These are phyloP conservation scores for Phalaenopsis equestris DNA, from an alignment of 106 monocot species.

Conservation along the genomic window DNA sequence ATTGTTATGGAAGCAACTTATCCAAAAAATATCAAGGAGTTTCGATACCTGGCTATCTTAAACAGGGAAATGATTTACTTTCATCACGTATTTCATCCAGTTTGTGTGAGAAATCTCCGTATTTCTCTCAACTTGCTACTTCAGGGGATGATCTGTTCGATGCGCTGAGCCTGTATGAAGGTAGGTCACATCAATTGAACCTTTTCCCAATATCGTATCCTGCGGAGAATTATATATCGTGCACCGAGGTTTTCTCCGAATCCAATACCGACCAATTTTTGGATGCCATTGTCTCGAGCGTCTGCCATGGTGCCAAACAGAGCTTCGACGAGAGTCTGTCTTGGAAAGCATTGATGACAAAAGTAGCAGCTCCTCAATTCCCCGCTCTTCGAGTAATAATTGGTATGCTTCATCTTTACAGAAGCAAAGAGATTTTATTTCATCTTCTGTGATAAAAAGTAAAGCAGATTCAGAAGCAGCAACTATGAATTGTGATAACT, in stretches of 20 bases:
- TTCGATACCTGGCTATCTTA: conserved; percentile 4
- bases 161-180: conserved; percentile 30
- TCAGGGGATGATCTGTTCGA: conserved; percentile 61
- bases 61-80: conserved; percentile 12
- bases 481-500: conserved; percentile 19
- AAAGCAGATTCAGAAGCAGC: conserved; percentile 13
- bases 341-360: neutral
- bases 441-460: conserved; percentile 13
- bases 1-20: neutral
- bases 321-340: conserved; percentile 1
- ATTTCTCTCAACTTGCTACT: conserved; percentile 1
- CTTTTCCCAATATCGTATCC: conserved; percentile 21
- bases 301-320: neutral
- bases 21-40: conserved; percentile 9
- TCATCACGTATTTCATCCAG: conserved; percentile 6
- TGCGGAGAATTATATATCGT: conserved; percentile 19
- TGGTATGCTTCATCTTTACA: neutral
- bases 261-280: conserved; percentile 45
- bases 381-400: neutral
- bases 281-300: conserved; percentile 1
- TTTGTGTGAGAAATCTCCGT: conserved; percentile 9
- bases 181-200: conserved; percentile 15
- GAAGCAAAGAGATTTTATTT: neutral
- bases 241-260: conserved; percentile 31
- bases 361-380: neutral